Evolutionary conservation across 805 yeast genomes (phyloP).

Genomic region (Teunomyces stri): DNA sequence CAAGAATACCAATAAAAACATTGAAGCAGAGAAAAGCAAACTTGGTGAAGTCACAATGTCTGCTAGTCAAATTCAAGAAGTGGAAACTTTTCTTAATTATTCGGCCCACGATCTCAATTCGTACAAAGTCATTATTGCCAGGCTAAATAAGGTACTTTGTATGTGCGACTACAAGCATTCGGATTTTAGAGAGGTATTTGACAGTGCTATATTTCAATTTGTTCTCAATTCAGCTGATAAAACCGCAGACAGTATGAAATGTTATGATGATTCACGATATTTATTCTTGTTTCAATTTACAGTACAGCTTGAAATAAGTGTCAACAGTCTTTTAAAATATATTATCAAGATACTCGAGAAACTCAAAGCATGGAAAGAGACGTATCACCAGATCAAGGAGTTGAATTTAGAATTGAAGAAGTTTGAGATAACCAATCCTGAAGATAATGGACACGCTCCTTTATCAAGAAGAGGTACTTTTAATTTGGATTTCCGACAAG

Average conservation of each 20-base stretch:
- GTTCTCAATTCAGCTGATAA: neutral
- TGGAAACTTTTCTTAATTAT: conserved; percentile 47
- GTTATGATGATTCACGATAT: neutral
- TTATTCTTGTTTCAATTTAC: conserved; percentile 14
- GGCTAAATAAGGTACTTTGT: conserved; percentile 35
- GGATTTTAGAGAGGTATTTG: conserved; percentile 27
- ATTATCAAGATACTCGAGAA: conserved; percentile 22
- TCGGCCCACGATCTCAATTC: conserved; percentile 42
- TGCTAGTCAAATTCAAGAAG: conserved; percentile 30
- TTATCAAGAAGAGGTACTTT: conserved; percentile 17
- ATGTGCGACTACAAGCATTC: conserved; percentile 31
- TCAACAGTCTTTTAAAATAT: conserved; percentile 21
- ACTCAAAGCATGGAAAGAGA: conserved; percentile 29
- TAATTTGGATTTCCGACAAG: conserved; percentile 9
- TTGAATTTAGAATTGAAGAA: conserved; percentile 28
- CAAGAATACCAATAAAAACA: conserved; percentile 15
- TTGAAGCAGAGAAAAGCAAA: conserved; percentile 17
- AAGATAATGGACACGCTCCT: conserved; percentile 5
- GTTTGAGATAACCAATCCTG: conserved; percentile 17
- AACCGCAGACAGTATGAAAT: neutral
- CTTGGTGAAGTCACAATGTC: conserved; percentile 23
- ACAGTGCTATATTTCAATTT: conserved; percentile 7
- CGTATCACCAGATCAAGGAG: conserved; percentile 23
- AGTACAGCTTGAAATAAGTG: conserved; percentile 24
- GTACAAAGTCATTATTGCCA: conserved; percentile 26